Base-by-base conservation (phyloP, 495 filamentous ascomycete species). In the Emericellopsis terricola region DNA sequence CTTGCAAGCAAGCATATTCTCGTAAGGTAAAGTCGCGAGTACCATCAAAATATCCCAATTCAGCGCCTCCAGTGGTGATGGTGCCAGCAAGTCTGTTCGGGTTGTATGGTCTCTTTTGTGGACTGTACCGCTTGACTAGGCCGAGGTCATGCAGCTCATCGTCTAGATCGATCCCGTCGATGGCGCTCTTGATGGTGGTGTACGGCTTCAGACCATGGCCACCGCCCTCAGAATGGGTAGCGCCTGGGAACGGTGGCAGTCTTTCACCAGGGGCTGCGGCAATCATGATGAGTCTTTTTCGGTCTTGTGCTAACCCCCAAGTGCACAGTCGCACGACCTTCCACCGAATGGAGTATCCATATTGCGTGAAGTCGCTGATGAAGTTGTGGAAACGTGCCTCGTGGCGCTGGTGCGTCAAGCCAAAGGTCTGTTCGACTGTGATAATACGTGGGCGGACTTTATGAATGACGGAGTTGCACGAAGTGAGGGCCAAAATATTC, bases 391-490 rank as follows among this genome's bases (percentile, higher is more conserved):
- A 78, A 33, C 60, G 67, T 0, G 49, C 58, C 0, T 55, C 37
- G 18, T 66, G 60, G 2, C 68, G 50, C 2, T 60, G 44, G 19
- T 70, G 53, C 2, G 64, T 39, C 6, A 71, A 57, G 0, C 83
- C 85, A 29, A 67, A 72, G 0, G 87, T 92, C 40, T 94, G 80
- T 41, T 97, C 89, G 8, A 94, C 55, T 0, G 84, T 97, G 2
- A 81, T 69, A 0, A 92, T 38, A 0, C 84, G 62, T 0, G 87
- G 83, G 3, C 62, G 72, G 0, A 62, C 45, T 15, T 64, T 68
- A 13, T 61, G 45, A 1, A 94, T 50, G 0, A 89, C 49, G 8
- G 68, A 48, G 0, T 49, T 48, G 4, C 78, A 69, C 0, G 71
- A 71, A 42, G 78, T 85, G 0, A 87, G 53, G 1, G 75, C 69